Percentiles rank a stretch among this genome's conserved stretches.
Conservation (phyloP, 495 filamentous ascomycete species). For the Lasiosphaeria ovina region DNA sequence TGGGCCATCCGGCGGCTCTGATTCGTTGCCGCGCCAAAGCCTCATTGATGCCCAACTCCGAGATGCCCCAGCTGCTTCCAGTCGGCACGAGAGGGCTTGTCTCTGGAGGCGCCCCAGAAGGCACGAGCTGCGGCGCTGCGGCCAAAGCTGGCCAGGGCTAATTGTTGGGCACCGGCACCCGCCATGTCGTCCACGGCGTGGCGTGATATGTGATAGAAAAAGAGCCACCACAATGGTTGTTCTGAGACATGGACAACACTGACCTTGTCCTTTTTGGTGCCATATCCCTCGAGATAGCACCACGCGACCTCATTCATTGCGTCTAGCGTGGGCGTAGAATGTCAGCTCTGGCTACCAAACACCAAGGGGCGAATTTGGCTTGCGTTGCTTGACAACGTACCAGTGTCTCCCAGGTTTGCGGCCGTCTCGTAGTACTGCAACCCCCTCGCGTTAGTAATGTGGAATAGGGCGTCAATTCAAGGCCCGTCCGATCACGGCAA, state of each 20-base stretch:
- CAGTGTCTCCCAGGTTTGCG: conserved; percentile 88
- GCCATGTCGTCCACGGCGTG: no score
- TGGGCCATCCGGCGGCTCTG: conserved; percentile 14
- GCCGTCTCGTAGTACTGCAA: conserved; percentile 92
- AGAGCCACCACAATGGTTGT: neutral
- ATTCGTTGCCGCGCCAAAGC: conserved; percentile 22
- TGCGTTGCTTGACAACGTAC: conserved; percentile 31
- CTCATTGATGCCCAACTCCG: conserved; percentile 43
- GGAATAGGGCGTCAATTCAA: neutral
- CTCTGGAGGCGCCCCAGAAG: neutral
- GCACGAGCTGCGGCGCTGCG: neutral
- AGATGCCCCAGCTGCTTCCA: neutral
- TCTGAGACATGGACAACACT: conserved; percentile 34
- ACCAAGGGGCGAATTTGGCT: neutral
- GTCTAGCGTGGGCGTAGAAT: conserved; percentile 49
- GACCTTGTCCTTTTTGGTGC: conserved; percentile 96
- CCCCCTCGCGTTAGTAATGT: conserved; percentile 19
- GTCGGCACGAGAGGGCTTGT: neutral
- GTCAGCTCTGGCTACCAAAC: conserved; percentile 19
- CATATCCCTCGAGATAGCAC: conserved; percentile 95
- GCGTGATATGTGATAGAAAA: neutral
- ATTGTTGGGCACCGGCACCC: no score
- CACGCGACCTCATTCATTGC: conserved; percentile 96
- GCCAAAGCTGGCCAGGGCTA: no score
- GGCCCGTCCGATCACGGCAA: conserved; percentile 2